Conservation (phyloP, 2,329 filamentous ascomycete genomes). For the Botryosphaeria agaves region DNA sequence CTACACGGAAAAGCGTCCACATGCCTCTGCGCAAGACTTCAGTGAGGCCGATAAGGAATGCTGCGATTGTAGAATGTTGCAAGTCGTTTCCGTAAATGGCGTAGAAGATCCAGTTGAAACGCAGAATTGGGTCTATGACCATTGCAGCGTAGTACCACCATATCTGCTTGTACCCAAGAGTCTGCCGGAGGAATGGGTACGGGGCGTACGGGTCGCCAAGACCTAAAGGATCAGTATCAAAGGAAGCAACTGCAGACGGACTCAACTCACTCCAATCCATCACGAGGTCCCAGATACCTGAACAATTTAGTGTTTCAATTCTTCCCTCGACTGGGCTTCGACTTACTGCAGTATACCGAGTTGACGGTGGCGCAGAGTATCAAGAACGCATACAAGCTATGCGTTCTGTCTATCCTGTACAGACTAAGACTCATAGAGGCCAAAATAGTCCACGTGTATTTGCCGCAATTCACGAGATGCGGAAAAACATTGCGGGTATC, state of each 20-base stretch:
- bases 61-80: conserved; percentile 69
- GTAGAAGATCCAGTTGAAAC: conserved; percentile 92
- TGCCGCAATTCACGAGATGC: conserved; percentile 80
- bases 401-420: conserved; percentile 55
- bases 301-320: neutral
- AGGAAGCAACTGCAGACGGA: neutral
- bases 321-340: neutral
- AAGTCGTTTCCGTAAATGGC: conserved; percentile 62
- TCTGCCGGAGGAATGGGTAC: conserved; percentile 49
- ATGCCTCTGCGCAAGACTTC: conserved; percentile 76
- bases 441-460: conserved; percentile 73
- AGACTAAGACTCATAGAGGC: conserved; percentile 65
- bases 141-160: conserved; percentile 85
- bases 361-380: conserved; percentile 71
- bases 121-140: conserved; percentile 62
- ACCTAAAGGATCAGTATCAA: conserved; percentile 6
- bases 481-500: conserved; percentile 82
- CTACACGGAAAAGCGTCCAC: conserved; percentile 86
- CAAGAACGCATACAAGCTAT: conserved; percentile 50
- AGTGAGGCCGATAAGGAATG: conserved; percentile 60
- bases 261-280: conserved; percentile 66
- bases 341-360: conserved; percentile 59
- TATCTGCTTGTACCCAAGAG: conserved; percentile 57
- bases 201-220: conserved; percentile 62
- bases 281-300: conserved; percentile 76